Base-by-base conservation (phyloP, 75 land plant genomes). In the Ceratopteris richardii region DNA sequence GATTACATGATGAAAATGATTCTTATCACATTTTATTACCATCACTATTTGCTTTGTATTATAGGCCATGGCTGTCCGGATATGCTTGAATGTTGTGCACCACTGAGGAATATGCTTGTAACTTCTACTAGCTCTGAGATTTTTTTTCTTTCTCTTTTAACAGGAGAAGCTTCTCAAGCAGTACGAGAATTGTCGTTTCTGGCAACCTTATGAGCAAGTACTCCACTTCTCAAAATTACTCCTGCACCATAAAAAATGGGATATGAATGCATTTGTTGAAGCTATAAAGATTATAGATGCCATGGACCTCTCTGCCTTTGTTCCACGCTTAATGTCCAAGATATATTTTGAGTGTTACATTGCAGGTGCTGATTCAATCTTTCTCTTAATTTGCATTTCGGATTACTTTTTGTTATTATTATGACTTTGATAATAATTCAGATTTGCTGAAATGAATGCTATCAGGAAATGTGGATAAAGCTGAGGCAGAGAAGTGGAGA, bases 141-240 rank as follows among this genome's bases (percentile, higher is more conserved):
- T n/a, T n/a, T n/a, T n/a, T n/a, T n/a, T n/a, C n/a, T n/a, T n/a
- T n/a, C n/a, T n/a, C n/a, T n/a, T n/a, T n/a, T n/a, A 36, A 44
- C 77, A 93, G 98, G 98, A 94, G 75, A 70, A 62, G 36, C 71
- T 88, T 0, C 66, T 57, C 54, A 89, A 89, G 68, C 81, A 79
- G n/a, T 94, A 83, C 43, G 57, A 83, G 36, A 94, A 94, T 72
- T 72, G 61, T 31, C 83, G 86, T 64, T 94, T 89, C 64, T 87
- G 81, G 60, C 87, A 88, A 60, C 98, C 98, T 23, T 94, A 89
- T 73, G 79, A 85, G 54, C 98, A 89, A 61, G 98, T 84, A 25
- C 68, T 89, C 75, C 80, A 85, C 62, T 81, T 89, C 37, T 86
- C 81, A 28, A 77, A 85, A 27, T 63, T 94, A 55, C 64, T 83